Percentiles rank a stretch among this genome's conserved stretches.
Conservation (phyloP, 768 basidiomycete species). For the Termitomyces sp. region DNA sequence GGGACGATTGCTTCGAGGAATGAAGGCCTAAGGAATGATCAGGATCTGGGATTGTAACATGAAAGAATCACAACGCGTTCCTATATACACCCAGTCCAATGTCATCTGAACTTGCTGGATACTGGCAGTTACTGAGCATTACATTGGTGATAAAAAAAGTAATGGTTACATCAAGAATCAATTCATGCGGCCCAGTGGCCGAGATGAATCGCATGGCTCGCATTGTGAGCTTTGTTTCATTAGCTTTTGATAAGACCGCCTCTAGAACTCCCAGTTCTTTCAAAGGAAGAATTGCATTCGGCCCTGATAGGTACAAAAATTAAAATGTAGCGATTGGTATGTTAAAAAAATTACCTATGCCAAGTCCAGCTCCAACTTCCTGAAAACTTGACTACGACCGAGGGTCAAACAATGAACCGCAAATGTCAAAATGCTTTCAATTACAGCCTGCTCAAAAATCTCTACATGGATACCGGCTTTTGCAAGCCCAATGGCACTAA, state of each 20-base stretch:
- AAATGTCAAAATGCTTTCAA: not conserved
- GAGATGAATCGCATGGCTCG: conserved; percentile 35
- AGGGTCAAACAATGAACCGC: not conserved
- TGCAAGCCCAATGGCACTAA: conserved; percentile 37
- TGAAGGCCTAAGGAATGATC: conserved; percentile 30
- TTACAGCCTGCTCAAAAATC: conserved; percentile 50
- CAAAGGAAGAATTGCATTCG: conserved; percentile 43
- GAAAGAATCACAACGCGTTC: not conserved
- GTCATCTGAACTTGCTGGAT: conserved; percentile 26
- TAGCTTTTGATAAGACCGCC: conserved; percentile 30
- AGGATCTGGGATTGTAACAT: not conserved
- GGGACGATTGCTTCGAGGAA: conserved; percentile 44
- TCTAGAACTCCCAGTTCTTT: conserved; percentile 38
- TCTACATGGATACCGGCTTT: conserved; percentile 37
- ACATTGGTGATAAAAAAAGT: not conserved
- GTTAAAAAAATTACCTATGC: conserved; percentile 29
- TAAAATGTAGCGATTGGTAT: not conserved
- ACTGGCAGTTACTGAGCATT: conserved; percentile 18
- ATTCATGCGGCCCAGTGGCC: conserved; percentile 34
- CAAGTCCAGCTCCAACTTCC: conserved; percentile 53
- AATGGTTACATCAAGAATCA: conserved; percentile 36
- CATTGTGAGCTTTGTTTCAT: conserved; percentile 23
- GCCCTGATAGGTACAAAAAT: conserved; percentile 24
- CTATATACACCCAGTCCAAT: conserved; percentile 41
- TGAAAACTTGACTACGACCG: conserved; percentile 34